Percentiles rank a stretch among this genome's conserved stretches.
Conservation (phyloP, 371 early-diverging fungal genomes). For the Lichtheimia ornata region DNA sequence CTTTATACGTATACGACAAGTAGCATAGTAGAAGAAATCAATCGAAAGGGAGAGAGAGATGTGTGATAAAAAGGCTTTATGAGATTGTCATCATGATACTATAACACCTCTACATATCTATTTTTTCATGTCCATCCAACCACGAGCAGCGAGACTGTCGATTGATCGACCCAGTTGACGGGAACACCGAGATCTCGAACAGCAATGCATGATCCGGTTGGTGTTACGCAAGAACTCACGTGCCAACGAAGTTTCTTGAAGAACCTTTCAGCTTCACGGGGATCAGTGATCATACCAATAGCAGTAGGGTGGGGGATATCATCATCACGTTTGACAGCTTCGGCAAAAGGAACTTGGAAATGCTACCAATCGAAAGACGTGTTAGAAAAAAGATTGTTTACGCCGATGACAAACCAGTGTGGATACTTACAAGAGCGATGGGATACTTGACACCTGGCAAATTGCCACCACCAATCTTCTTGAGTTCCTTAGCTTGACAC, state of each 20-base stretch:
- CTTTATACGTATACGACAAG: no score
- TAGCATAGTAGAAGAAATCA: no score
- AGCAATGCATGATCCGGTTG: slow-evolving; percentile 24
- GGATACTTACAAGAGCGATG: no score
- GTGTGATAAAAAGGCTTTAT: no score
- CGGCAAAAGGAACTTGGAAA: slow-evolving; percentile 79
- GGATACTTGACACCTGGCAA: no score
- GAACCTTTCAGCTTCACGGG: slow-evolving; percentile 69
- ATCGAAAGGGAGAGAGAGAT: no score
- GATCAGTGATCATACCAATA: slow-evolving; percentile 74
- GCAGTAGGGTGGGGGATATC: slow-evolving; percentile 65
- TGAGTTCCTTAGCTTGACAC: slow-evolving; percentile 63
- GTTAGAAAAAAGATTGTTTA: no score
- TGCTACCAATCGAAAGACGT: background rate
- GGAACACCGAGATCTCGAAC: slow-evolving; percentile 65
- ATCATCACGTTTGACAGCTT: slow-evolving; percentile 56
- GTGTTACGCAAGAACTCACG: slow-evolving; percentile 75
- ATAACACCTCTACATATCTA: no score
- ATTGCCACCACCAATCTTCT: slow-evolving; percentile 56
- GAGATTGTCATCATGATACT: no score
- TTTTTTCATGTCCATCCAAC: no score
- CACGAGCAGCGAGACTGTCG: slow-evolving; percentile 25
- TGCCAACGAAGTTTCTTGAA: slow-evolving; percentile 64
- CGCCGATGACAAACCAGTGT: no score
- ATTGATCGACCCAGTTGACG: slow-evolving; percentile 68